Conservation (phyloP, 257 asterid genomes). For the Plantago ovata region DNA sequence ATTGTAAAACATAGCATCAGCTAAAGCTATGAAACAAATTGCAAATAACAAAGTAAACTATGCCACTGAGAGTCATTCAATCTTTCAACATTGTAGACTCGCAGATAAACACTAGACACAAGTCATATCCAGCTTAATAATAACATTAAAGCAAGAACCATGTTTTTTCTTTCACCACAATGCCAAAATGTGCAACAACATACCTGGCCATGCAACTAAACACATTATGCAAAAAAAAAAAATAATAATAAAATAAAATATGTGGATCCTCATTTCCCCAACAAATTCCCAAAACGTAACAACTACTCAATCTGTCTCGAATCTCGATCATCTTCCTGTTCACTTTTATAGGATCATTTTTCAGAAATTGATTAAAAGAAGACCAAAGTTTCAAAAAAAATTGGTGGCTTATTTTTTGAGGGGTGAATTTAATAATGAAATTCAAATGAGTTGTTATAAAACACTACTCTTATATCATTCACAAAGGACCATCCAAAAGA, state of each 20-base stretch:
- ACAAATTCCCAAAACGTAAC: too few relatives aligned
- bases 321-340: too few relatives aligned
- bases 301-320: too few relatives aligned
- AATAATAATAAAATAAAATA: not conserved
- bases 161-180: not conserved
- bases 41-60: conserved; percentile 2
- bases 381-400: too few relatives aligned
- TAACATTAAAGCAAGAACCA: not conserved
- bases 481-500: too few relatives aligned
- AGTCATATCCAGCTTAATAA: not conserved
- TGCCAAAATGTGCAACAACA: not conserved
- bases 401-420: too few relatives aligned
- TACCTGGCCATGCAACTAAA: not conserved
- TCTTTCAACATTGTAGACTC: not conserved
- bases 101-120: not conserved
- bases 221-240: not conserved
- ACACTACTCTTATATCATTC: too few relatives aligned
- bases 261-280: too few relatives aligned
- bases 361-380: too few relatives aligned
- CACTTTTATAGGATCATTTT: too few relatives aligned
- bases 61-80: not conserved
- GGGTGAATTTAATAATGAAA: too few relatives aligned
- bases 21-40: conserved; percentile 12
- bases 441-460: too few relatives aligned
- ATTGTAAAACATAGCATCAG: conserved; percentile 27